Conservation (phyloP, 352 stramenopile species). For the Phytophthora megakarya region DNA sequence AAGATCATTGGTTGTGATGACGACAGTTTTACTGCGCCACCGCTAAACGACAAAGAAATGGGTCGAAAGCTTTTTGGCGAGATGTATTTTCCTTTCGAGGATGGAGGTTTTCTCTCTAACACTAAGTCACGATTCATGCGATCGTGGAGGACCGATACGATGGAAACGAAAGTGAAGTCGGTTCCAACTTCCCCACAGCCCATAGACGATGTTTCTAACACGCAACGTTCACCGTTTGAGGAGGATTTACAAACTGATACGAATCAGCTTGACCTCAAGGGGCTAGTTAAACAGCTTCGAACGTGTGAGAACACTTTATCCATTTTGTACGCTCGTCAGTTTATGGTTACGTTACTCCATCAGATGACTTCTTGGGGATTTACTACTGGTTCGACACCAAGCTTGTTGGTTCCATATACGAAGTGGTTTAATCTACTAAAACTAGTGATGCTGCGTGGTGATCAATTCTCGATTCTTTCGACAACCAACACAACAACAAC, state of each 20-base stretch:
- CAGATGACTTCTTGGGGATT: slow-evolving; percentile 3
- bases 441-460: slow-evolving; percentile 54
- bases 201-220: neutral
- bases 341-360: slow-evolving; percentile 21
- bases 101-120: slow-evolving; percentile 73
- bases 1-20: neutral
- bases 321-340: slow-evolving; percentile 45
- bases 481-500: neutral
- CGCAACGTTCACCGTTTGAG: slow-evolving; percentile 6
- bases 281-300: slow-evolving; percentile 24
- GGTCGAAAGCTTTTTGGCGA: slow-evolving; percentile 83
- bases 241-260: slow-evolving; percentile 35
- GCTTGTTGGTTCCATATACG: slow-evolving; percentile 16
- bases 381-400: neutral
- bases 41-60: slow-evolving; percentile 81
- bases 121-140: slow-evolving; percentile 39
- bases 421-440: slow-evolving; percentile 55
- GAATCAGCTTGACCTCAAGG: slow-evolving; percentile 22
- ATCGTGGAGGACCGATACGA: slow-evolving; percentile 29
- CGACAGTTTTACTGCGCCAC: slow-evolving; percentile 8
- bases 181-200: slow-evolving; percentile 1
- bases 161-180: slow-evolving; percentile 38
- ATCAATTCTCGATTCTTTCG: slow-evolving; percentile 44
- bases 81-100: slow-evolving; percentile 88
- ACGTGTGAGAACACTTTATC: slow-evolving; percentile 34